Base-by-base conservation (phyloP, 345 rosid species). In the Linum lewisii region DNA sequence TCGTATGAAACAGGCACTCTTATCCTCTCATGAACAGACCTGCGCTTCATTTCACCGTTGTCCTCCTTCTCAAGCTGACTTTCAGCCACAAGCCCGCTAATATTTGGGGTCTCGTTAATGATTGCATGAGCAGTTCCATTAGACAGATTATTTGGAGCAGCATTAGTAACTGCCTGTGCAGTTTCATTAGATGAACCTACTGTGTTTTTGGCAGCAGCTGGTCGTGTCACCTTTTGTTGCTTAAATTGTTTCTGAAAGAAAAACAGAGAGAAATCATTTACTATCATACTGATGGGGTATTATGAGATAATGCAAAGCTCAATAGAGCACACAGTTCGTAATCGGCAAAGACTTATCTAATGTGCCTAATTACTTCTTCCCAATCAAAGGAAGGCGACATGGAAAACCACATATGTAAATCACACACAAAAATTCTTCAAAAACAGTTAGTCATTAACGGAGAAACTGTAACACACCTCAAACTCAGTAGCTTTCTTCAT, bases 1-100 rank as follows among this genome's bases (percentile, higher is more conserved):
- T 81, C 94, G 14, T 93, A 89, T 6, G 94, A 78, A 77, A 93
- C 95, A 19, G 90, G 97, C 20, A 82, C 77, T 75, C 99, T 82
- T 24, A 89, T 78, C 69, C 97, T 81, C 55, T 89, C 97, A 60
- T 73, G 87, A 67, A 87, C 78, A 13, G 92, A 68, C 69, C 63
- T 82, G 54, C 77, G 71, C 47, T 70, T 72, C 54, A 53, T 75
- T 50, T 78, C 81, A 45, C 50, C 70, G 59, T 58, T 24, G 21
- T 76, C 69, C 64, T 76, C 69, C 64, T 72, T 74, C 14, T 63
- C 75, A 50, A 44, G 53, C 59, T 63, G 68, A 58, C 57, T 55
- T 64, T 51, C 69, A 11, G 65, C 69, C 49, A 44, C 61, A 7
- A 5, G 37, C 42, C 45, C 77, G 36, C 69, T 67, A 59, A 64